Percentiles rank a stretch among this genome's conserved stretches.
phyloP scores from a whole-genome alignment of 257 asterid species.

The Gynochthodes officinalis region DNA sequence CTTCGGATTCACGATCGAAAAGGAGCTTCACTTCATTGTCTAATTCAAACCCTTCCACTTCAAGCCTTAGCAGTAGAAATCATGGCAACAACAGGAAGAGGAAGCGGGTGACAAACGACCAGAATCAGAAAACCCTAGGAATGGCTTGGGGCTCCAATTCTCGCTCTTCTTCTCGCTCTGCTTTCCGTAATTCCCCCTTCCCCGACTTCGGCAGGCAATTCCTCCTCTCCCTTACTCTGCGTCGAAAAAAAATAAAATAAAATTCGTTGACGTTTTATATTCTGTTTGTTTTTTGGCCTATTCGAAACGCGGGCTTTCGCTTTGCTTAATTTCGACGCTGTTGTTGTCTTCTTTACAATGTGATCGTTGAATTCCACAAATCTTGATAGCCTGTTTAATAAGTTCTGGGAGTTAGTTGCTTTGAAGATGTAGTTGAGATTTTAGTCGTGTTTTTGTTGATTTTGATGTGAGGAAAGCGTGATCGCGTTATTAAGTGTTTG shows the following conservation, averaged over 20 bases:
- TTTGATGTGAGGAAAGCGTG: not conserved
- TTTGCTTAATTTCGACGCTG: not conserved
- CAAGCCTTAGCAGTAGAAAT: constrained; percentile 29
- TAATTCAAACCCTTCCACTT: constrained; percentile 44
- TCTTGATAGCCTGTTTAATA: not conserved
- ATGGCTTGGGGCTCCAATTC: constrained; percentile 94
- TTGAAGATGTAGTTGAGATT: not conserved
- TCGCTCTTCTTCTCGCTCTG: constrained; percentile 56
- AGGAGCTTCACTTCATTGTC: constrained; percentile 49
- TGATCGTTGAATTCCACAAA: not conserved
- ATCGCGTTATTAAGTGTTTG: constrained; percentile 19
- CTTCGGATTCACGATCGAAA: constrained; percentile 46
- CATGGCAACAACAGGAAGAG: constrained; percentile 35
- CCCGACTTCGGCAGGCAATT: constrained; percentile 75
- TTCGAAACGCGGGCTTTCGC: not conserved
- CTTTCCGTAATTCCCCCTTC: constrained; percentile 68
- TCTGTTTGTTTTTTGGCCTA: too few species aligned
- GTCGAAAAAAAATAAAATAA: too few species aligned
- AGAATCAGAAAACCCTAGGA: constrained; percentile 78
- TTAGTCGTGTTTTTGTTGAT: not conserved
- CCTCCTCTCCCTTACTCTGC: not conserved
- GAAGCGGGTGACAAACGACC: constrained; percentile 52
- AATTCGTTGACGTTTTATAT: too few species aligned
- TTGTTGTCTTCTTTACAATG: not conserved
- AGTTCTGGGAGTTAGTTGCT: not conserved